Conservation (phyloP, 1,139 yeast genomes). For the Suhomyces guaymorum region DNA sequence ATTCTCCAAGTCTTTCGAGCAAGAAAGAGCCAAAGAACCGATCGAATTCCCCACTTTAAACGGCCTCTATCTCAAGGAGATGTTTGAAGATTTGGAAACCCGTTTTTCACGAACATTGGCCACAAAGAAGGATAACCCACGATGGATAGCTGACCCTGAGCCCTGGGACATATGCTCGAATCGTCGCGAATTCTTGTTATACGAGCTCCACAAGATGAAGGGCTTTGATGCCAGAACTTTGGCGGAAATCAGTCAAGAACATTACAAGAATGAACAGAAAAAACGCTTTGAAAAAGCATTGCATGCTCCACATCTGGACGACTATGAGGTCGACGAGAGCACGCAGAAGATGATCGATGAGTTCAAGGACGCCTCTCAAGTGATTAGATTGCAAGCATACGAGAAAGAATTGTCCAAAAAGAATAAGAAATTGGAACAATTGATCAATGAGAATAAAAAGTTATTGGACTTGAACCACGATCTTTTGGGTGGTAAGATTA, state of each 20-base stretch:
- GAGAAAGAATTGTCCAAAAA: conserved; percentile 29
- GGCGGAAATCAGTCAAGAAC: conserved; percentile 28
- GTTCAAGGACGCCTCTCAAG: conserved; percentile 18
- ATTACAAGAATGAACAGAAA: conserved; percentile 21
- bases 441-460: conserved; percentile 32
- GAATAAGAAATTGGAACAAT: conserved; percentile 26
- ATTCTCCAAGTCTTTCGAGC: conserved; percentile 17
- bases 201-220: conserved; percentile 27
- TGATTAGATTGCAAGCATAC: conserved; percentile 22
- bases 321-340: conserved; percentile 10
- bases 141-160: no score
- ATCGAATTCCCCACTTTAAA: conserved; percentile 33
- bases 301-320: conserved; percentile 3
- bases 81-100: conserved; percentile 20
- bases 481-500: conserved; percentile 17
- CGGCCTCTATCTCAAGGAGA: conserved; percentile 31
- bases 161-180: conserved; percentile 5
- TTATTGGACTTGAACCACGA: conserved; percentile 38
- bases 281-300: conserved; percentile 9
- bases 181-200: conserved; percentile 22
- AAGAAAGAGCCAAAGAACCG: conserved; percentile 5
- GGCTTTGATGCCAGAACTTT: conserved; percentile 28
- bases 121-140: no score
- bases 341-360: conserved; percentile 16
- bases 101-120: no score